phyloP scores from a whole-genome alignment of 108 stramenopile genomes.

The Bacterosira constricta region DNA sequence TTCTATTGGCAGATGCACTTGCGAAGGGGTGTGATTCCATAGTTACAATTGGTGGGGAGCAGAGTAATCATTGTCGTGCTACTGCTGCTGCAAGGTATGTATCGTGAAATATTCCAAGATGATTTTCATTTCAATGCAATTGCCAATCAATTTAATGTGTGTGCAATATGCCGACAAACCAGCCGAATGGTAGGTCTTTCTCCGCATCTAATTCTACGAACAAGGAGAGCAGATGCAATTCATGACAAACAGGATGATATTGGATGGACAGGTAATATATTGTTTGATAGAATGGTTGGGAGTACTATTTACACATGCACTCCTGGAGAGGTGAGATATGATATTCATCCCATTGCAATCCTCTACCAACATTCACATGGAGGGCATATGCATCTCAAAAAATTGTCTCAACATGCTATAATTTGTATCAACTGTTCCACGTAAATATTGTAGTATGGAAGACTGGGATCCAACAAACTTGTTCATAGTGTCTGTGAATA shows the following conservation, averaged over 20 bases:
- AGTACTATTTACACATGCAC: constrained; percentile 79
- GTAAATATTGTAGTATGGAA: constrained; percentile 53
- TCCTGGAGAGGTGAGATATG: constrained; percentile 63
- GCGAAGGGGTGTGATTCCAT: constrained; percentile 58
- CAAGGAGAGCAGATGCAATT: constrained; percentile 55
- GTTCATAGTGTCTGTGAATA: constrained; percentile 57
- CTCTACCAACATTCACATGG: too few relatives aligned
- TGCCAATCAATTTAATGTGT: too few relatives aligned
- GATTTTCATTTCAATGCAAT: background rate
- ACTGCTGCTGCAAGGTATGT: constrained; percentile 73
- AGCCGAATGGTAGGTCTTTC: constrained; percentile 78
- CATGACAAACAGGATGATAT: constrained; percentile 41
- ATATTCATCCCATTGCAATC: too few relatives aligned
- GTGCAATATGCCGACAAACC: background rate
- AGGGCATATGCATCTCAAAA: too few relatives aligned
- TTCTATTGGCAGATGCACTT: constrained; percentile 84
- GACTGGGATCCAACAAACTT: constrained; percentile 66
- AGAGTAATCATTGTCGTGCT: constrained; percentile 91
- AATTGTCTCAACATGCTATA: too few relatives aligned
- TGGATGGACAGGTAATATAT: constrained; percentile 74
- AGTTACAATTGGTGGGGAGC: constrained; percentile 91
- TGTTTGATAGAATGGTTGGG: constrained; percentile 87
- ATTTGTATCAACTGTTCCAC: background rate
- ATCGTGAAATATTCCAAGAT: background rate
- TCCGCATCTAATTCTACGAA: constrained; percentile 81